Percentiles rank a stretch among this genome's conserved stretches.
phyloP scores from a whole-genome alignment of 2,329 filamentous ascomycete species.

The Monilinia polystroma region DNA sequence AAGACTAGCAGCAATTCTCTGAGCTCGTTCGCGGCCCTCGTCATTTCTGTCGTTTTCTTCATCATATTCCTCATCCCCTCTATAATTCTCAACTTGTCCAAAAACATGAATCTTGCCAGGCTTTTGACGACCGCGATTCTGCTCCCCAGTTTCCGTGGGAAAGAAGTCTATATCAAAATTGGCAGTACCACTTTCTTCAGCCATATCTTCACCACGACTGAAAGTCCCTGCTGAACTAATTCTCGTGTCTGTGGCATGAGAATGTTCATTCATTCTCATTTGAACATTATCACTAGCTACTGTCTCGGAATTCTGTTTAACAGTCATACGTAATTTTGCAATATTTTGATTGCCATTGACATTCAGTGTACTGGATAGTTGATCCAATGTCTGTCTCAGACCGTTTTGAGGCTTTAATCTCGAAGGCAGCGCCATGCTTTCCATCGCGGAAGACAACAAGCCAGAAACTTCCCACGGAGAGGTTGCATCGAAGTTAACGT shows the following conservation, averaged over 20 bases:
- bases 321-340: slow-evolving; percentile 68
- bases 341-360: slow-evolving; percentile 77
- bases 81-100: slow-evolving; percentile 41
- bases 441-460: slow-evolving; percentile 71
- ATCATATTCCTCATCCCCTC: slow-evolving; percentile 34
- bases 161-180: slow-evolving; percentile 43
- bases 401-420: slow-evolving; percentile 56
- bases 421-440: slow-evolving; percentile 75
- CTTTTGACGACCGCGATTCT: slow-evolving; percentile 35
- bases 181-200: slow-evolving; percentile 37
- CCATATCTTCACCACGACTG: slow-evolving; percentile 31
- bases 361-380: slow-evolving; percentile 67
- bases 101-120: slow-evolving; percentile 41
- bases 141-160: slow-evolving; percentile 32
- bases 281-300: neutral
- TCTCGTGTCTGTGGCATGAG: slow-evolving; percentile 36
- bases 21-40: slow-evolving; percentile 39
- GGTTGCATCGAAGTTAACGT: slow-evolving; percentile 57
- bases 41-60: slow-evolving; percentile 31
- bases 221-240: slow-evolving; percentile 29
- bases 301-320: slow-evolving; percentile 30
- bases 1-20: slow-evolving; percentile 38
- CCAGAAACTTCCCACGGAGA: slow-evolving; percentile 82
- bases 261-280: slow-evolving; percentile 27
- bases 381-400: slow-evolving; percentile 52